phyloP scores from a whole-genome alignment of 2,329 filamentous ascomycete genomes.

The Stenocarpella maydis region DNA sequence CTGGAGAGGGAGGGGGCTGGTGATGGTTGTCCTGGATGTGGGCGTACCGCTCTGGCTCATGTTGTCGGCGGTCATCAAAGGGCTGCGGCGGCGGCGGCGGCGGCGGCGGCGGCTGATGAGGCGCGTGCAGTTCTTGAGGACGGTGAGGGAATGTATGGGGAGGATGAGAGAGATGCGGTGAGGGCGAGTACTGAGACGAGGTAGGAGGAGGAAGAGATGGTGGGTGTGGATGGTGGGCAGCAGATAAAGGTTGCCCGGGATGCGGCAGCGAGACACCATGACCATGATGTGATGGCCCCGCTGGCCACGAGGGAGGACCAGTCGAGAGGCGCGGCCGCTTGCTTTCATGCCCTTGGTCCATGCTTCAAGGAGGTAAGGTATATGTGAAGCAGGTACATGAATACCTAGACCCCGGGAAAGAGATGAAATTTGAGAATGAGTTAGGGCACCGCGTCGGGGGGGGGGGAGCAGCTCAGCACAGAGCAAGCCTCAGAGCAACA shows the following conservation, averaged over 20 bases:
- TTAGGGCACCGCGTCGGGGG: slow-evolving; percentile 32
- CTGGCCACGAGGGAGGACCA: slow-evolving; percentile 54
- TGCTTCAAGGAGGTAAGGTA: slow-evolving; percentile 56
- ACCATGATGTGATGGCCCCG: slow-evolving; percentile 55
- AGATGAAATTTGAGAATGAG: slow-evolving; percentile 37
- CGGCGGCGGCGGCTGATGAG: slow-evolving; percentile 38
- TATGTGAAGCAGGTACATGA: slow-evolving; percentile 46
- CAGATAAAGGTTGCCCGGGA: slow-evolving; percentile 49
- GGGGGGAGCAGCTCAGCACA: slow-evolving; percentile 18
- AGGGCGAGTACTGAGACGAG: slow-evolving; percentile 46
- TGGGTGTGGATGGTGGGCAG: slow-evolving; percentile 44
- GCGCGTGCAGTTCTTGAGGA: slow-evolving; percentile 48
- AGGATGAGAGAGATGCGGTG: slow-evolving; percentile 38
- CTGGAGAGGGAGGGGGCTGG: slow-evolving; percentile 47
- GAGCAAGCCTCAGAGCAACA: slow-evolving; percentile 36
- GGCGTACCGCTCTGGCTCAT: slow-evolving; percentile 62
- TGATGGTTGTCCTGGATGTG: slow-evolving; percentile 62
- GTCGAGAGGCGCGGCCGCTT: slow-evolving; percentile 66
- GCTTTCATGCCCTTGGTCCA: slow-evolving; percentile 67
- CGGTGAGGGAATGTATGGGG: slow-evolving; percentile 49
- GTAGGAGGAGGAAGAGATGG: slow-evolving; percentile 48
- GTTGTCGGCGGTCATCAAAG: slow-evolving; percentile 37
- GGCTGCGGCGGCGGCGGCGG: slow-evolving; percentile 39
- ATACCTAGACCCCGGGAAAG: slow-evolving; percentile 38
- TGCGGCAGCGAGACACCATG: slow-evolving; percentile 57